These are phyloP conservation scores for Micromonas pusilla DNA, from an alignment of 139 green algal genomes.

Conservation along the genomic window DNA sequence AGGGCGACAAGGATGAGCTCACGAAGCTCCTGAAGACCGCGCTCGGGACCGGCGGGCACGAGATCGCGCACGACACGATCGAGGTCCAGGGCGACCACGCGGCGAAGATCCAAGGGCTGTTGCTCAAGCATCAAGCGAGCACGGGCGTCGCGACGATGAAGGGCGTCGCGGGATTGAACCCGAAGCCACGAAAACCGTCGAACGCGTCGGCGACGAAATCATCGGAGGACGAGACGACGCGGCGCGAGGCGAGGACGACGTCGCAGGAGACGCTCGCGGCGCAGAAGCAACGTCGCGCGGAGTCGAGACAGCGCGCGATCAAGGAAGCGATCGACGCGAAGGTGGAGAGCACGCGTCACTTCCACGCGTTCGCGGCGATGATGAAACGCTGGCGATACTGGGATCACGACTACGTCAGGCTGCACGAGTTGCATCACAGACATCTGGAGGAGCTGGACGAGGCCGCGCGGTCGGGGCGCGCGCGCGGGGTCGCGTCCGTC, in stretches of 20 bases:
- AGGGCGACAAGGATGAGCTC: background rate
- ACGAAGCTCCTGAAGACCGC: background rate
- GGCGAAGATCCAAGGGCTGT: background rate
- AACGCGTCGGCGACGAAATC: too few relatives aligned
- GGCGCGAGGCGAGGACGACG: background rate
- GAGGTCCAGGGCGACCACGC: background rate
- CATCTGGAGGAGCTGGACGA: background rate
- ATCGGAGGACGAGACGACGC: background rate
- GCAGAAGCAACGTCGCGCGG: background rate
- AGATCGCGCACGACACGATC: background rate
- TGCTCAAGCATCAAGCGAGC: background rate
- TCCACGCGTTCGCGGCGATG: background rate
- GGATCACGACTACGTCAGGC: background rate
- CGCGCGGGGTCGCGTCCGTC: background rate
- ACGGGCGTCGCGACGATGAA: background rate
- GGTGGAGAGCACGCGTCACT: background rate
- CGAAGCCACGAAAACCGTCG: background rate
- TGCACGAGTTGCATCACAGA: background rate
- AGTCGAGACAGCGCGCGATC: background rate
- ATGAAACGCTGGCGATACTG: background rate
- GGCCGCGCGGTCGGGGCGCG: too few relatives aligned
- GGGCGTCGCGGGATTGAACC: background rate
- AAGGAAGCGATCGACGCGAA: background rate
- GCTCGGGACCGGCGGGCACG: background rate
- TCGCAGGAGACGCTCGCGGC: background rate